phyloP scores from a whole-genome alignment of 2,329 filamentous ascomycete species.

The Calonectria hawksworthii region DNA sequence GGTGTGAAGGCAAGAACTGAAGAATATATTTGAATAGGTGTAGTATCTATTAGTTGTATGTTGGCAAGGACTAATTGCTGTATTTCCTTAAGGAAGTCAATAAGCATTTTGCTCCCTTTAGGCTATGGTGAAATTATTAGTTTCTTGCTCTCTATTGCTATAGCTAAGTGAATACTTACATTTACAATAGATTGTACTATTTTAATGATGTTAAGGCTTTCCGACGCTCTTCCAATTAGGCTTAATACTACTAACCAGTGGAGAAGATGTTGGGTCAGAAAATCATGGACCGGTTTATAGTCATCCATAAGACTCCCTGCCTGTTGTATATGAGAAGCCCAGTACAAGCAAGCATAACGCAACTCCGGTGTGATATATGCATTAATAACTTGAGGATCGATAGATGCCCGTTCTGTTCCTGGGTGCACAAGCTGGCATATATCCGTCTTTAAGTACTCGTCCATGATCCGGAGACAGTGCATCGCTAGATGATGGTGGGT shows the following conservation, averaged over 20 bases:
- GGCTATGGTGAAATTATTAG: too few relatives aligned
- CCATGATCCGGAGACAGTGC: background rate
- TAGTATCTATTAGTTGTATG: background rate
- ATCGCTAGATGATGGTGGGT: background rate
- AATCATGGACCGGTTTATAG: background rate
- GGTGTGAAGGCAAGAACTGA: constrained; percentile 2
- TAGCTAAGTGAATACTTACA: background rate
- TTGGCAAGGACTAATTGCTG: background rate
- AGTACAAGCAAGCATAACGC: background rate
- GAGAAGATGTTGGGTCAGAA: background rate
- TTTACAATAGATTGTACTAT: background rate
- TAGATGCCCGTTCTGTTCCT: background rate
- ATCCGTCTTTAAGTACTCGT: background rate
- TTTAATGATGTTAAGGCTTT: background rate
- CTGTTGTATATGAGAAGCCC: background rate
- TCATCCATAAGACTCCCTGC: background rate
- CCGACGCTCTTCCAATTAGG: background rate
- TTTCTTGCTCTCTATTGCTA: background rate
- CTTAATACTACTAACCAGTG: constrained; percentile 4
- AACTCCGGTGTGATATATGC: background rate
- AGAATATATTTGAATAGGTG: constrained; percentile 19
- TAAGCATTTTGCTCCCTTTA: background rate
- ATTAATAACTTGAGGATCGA: background rate
- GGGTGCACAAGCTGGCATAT: background rate
- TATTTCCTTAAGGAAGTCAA: background rate